phyloP scores from a whole-genome alignment of 805 yeast genomes.

The Kazachstania kunashirensis region DNA sequence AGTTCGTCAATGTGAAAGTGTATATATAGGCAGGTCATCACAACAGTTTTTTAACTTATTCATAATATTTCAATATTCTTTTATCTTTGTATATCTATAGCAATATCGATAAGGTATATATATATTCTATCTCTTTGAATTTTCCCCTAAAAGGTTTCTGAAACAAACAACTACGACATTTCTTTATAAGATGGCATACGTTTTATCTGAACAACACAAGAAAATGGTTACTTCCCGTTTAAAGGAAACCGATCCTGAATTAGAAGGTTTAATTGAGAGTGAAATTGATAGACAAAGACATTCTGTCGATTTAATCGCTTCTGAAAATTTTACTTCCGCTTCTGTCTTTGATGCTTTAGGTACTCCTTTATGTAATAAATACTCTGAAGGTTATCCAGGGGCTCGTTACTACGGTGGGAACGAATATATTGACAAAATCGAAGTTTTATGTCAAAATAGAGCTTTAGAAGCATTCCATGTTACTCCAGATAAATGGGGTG shows the following conservation, averaged over 20 bases:
- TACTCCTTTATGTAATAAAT: conserved; percentile 96
- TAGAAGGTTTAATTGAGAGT: conserved; percentile 58
- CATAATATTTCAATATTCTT: too few species aligned
- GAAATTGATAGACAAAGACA: conserved; percentile 89
- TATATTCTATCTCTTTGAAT: too few species aligned
- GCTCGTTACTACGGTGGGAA: conserved; percentile 99
- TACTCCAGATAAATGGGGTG: conserved; percentile 86
- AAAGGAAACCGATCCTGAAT: conserved; percentile 67
- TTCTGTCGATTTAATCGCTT: conserved; percentile 88
- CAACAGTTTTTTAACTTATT: too few species aligned
- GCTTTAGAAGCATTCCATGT: conserved; percentile 84
- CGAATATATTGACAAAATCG: conserved; percentile 92
- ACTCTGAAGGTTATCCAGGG: conserved; percentile 98
- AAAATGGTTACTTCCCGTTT: conserved; percentile 51
- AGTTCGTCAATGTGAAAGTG: too few species aligned
- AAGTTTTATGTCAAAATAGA: conserved; percentile 83
- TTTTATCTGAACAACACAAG: conserved; percentile 57
- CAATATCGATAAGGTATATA: too few species aligned
- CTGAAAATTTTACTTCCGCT: conserved; percentile 93
- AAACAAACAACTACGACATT: not conserved
- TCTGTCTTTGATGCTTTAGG: conserved; percentile 96
- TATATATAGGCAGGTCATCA: too few species aligned
- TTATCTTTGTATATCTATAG: too few species aligned
- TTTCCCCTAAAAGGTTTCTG: too few species aligned
- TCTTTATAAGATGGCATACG: conserved; percentile 39